Evolutionary conservation across 1,284 basidiomycete genomes (phyloP).

Genomic region (Pseudozyma sp.): DNA sequence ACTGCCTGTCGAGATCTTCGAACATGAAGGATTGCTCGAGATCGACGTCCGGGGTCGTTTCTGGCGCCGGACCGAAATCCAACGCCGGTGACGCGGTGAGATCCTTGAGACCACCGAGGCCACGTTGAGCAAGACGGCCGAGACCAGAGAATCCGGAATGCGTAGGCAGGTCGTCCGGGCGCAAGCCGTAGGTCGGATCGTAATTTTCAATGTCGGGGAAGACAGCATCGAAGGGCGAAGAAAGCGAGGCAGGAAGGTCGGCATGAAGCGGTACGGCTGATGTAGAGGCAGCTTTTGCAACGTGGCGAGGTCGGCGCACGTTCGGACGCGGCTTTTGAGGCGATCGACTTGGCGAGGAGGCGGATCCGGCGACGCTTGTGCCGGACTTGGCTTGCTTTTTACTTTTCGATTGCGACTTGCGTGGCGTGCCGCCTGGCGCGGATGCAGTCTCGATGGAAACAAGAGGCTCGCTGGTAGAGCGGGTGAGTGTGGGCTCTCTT

Average conservation of each 20-base stretch:
- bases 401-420: slow-evolving; percentile 15
- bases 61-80: neutral
- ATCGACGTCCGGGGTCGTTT: slow-evolving; percentile 12
- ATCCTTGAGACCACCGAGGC: slow-evolving; percentile 45
- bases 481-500: slow-evolving; percentile 19
- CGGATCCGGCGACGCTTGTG: slow-evolving; percentile 16
- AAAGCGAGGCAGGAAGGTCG: slow-evolving; percentile 15
- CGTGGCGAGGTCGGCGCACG: slow-evolving; percentile 24
- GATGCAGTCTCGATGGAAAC: slow-evolving; percentile 31
- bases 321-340: slow-evolving; percentile 24
- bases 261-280: slow-evolving; percentile 36
- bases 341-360: slow-evolving; percentile 21
- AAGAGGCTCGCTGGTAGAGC: slow-evolving; percentile 39
- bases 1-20: slow-evolving; percentile 29
- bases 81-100: slow-evolving; percentile 23
- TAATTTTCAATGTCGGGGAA: slow-evolving; percentile 79
- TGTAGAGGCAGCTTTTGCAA: slow-evolving; percentile 37
- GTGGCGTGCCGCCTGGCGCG: slow-evolving; percentile 29
- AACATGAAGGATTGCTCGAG: slow-evolving; percentile 38
- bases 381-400: slow-evolving; percentile 13
- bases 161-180: slow-evolving; percentile 74
- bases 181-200: slow-evolving; percentile 96
- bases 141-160: slow-evolving; percentile 77
- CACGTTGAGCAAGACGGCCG: slow-evolving; percentile 67
- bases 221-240: slow-evolving; percentile 43